A percentile compares a stretch with the other conserved stretches of the same genome.
Conservation (phyloP, 1,284 basidiomycete genomes). For the Cutaneotrichosporon mucoides region DNA sequence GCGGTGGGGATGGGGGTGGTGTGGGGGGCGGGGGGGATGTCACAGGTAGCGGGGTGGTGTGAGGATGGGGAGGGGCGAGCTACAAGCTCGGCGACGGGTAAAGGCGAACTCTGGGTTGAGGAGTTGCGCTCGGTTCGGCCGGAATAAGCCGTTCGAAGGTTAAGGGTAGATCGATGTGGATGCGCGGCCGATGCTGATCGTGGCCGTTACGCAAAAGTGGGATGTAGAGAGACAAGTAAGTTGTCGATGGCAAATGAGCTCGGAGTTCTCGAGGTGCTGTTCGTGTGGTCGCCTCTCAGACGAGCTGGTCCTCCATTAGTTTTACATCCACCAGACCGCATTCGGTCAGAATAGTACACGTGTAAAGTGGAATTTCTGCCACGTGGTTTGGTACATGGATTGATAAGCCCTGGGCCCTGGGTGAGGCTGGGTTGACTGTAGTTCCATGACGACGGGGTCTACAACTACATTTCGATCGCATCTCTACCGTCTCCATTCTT, state of each 20-base stretch:
- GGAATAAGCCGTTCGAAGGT: not conserved
- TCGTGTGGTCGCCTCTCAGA: too few relatives aligned
- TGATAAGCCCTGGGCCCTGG: slow-evolving; percentile 1
- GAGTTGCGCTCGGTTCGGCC: not conserved
- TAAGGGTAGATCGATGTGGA: not conserved
- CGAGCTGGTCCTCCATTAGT: not conserved
- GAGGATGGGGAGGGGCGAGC: too few relatives aligned
- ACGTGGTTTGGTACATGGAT: not conserved
- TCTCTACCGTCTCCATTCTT: too few relatives aligned
- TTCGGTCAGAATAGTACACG: not conserved
- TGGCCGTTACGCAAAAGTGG: not conserved
- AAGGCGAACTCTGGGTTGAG: not conserved
- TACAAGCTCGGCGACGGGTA: not conserved
- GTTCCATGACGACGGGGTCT: not conserved
- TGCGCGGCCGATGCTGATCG: not conserved
- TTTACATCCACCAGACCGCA: not conserved
- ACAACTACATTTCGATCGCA: not conserved
- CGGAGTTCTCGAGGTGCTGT: too few relatives aligned
- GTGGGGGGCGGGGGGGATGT: too few relatives aligned
- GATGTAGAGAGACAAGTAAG: not conserved
- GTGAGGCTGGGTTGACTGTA: not conserved
- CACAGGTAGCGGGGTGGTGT: too few relatives aligned
- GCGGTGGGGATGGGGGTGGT: not conserved
- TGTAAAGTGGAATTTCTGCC: not conserved
- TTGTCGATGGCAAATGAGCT: not conserved